Evolutionary conservation across 2,329 filamentous ascomycete genomes (phyloP).

Genomic region (Ophiostoma sp.): DNA sequence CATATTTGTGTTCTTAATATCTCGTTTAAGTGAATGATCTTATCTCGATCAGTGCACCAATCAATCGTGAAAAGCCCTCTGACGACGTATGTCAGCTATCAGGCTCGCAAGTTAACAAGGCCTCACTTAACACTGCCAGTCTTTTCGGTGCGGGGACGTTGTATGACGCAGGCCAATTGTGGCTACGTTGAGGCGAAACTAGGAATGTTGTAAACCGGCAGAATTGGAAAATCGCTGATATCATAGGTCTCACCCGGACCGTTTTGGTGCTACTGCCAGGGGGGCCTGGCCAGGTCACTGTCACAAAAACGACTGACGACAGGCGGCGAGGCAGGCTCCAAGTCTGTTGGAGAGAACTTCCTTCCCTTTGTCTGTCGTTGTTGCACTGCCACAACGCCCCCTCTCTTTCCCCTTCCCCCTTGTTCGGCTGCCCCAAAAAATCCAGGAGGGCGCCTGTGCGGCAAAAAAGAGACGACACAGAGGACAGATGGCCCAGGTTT

Average conservation of each 20-base stretch:
- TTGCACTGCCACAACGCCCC: background rate
- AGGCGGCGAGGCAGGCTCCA: background rate
- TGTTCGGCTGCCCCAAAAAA: background rate
- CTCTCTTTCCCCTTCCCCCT: background rate
- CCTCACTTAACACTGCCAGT: background rate
- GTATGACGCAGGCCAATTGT: constrained; percentile 14
- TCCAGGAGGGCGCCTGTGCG: background rate
- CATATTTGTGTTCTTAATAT: background rate
- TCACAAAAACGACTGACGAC: background rate
- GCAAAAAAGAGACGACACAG: background rate
- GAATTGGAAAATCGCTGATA: background rate
- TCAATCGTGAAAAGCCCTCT: background rate
- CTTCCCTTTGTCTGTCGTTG: background rate
- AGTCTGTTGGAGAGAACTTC: constrained; percentile 9
- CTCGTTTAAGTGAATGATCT: background rate
- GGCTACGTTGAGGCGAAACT: background rate
- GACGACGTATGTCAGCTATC: background rate
- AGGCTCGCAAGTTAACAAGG: background rate
- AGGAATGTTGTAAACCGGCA: background rate
- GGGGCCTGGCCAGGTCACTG: background rate
- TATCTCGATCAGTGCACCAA: background rate
- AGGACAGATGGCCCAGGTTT: background rate
- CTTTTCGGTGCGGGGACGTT: background rate
- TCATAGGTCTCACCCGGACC: background rate
- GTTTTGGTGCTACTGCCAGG: background rate